Conservation (phyloP, 495 filamentous ascomycete species). For the Hypoxylon fuscum region DNA sequence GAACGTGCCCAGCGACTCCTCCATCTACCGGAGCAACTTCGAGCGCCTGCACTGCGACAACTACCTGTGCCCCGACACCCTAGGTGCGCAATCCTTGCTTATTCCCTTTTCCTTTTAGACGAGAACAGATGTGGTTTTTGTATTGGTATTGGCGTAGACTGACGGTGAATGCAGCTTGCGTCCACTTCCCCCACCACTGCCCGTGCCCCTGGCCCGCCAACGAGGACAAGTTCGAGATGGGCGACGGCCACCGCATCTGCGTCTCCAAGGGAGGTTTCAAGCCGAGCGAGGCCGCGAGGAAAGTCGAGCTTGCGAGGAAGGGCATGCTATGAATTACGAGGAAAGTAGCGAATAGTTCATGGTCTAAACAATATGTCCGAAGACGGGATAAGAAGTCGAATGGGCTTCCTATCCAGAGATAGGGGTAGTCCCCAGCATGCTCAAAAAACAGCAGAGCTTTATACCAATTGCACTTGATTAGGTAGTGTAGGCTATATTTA, state of each 20-base stretch:
- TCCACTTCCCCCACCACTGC: slow-evolving; percentile 93
- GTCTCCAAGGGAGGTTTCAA: slow-evolving; percentile 84
- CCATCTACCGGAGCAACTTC: slow-evolving; percentile 78
- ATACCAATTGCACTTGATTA: too few species aligned
- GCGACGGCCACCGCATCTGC: slow-evolving; percentile 82
- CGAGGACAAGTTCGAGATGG: slow-evolving; percentile 90
- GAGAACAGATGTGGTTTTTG: too few species aligned
- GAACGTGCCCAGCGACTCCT: slow-evolving; percentile 80
- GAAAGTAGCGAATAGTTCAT: background rate
- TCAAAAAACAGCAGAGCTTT: too few species aligned
- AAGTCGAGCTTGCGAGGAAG: slow-evolving; percentile 84
- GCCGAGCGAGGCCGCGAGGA: slow-evolving; percentile 75
- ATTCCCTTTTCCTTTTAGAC: too few species aligned
- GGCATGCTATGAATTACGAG: slow-evolving; percentile 71
- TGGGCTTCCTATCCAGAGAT: background rate
- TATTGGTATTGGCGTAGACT: too few species aligned
- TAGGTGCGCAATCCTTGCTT: slow-evolving; percentile 55
- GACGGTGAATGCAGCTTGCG: too few species aligned
- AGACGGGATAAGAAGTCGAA: background rate
- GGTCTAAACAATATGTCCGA: slow-evolving; percentile 6
- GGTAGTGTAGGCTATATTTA: background rate
- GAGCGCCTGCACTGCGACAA: slow-evolving; percentile 76
- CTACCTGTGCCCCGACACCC: slow-evolving; percentile 90
- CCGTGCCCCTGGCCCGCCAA: slow-evolving; percentile 82
- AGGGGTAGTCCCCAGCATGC: too few species aligned